Conservation (phyloP, 306 rosid species). For the Malus sieversii region DNA sequence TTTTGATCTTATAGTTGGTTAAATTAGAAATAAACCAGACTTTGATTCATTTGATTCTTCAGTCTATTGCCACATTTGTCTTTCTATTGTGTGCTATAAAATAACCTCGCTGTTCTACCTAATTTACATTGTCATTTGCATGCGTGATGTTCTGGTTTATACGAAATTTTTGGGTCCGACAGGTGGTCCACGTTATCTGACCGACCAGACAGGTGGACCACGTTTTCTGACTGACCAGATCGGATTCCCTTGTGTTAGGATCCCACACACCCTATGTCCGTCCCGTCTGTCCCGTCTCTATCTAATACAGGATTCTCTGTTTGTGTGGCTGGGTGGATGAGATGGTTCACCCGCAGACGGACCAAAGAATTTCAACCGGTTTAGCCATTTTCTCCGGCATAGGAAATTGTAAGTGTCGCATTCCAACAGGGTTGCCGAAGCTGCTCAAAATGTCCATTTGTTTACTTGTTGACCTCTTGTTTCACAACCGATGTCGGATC, state of each 20-base stretch:
- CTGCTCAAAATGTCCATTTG: neutral
- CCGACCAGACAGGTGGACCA: fast-evolving
- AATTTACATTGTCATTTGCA: neutral
- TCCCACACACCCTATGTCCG: no score
- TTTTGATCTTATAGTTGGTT: neutral
- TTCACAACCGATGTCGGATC: neutral
- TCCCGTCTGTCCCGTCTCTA: no score
- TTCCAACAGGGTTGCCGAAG: neutral
- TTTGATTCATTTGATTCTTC: neutral
- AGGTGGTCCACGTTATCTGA: neutral
- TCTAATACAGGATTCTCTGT: no score
- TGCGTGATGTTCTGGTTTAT: neutral
- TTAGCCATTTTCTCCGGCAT: no score
- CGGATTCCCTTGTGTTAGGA: no score
- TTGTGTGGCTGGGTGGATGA: neutral
- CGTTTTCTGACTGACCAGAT: fast-evolving
- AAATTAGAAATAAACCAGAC: neutral
- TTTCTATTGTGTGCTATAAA: no score
- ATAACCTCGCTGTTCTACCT: no score
- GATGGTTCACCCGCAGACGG: neutral
- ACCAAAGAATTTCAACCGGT: neutral
- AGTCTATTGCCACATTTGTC: neutral
- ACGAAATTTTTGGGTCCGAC: no score
- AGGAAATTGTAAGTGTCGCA: neutral
- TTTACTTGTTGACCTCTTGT: neutral